Base-by-base conservation (phyloP, 148 eudicot species). In the Vaccinium darrowii region DNA sequence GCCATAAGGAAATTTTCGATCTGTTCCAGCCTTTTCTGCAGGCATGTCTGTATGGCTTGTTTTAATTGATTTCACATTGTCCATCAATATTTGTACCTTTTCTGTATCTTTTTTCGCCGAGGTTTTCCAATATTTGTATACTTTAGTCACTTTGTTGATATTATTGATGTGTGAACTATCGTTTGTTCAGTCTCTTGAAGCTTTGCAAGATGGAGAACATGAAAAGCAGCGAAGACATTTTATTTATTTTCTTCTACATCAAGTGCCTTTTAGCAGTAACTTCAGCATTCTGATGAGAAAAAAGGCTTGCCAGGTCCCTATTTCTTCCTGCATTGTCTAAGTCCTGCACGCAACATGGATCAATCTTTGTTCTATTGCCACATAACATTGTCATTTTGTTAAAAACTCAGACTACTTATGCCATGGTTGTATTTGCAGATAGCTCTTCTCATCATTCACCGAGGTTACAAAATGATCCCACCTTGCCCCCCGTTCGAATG, bases 401-500 rank as follows among this genome's bases (percentile, higher is more conserved):
- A 33, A 33, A 36, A 12, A 39, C 79, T 82, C 69, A 21, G 60
- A 57, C 82, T 76, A 78, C 84, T 88, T 49, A 82, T 80, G 88
- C 58, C 53, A 80, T 19, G 49, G 33, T 79, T 88, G 83, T 82
- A 18, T 87, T 53, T 88, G 90, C 95, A 97, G 99, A 97, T 97
- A 87, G 94, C 99, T 84, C 92, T 97, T 86, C 90, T 93, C 86
- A 93, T 97, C 74, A 82, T 97, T 85, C 93, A 89, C 88, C 94
- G 98, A 84, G 99, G 99, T 86, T 97, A 97, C 86, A 92, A 73
- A 89, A 97, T 95, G 98, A 90, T 92, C 86, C 99, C 99, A 14
- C 95, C 99, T 88, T 92, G 95, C 83, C 99, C 99, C 58, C 99
- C 99, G 83, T 91, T 88, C 79, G 99, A 97, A 88, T 97, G 98